A percentile compares a stretch with the other conserved stretches of the same genome.
Evolutionary conservation across 169 alveolate species (phyloP).

Genomic region (Eimeria maxima): DNA sequence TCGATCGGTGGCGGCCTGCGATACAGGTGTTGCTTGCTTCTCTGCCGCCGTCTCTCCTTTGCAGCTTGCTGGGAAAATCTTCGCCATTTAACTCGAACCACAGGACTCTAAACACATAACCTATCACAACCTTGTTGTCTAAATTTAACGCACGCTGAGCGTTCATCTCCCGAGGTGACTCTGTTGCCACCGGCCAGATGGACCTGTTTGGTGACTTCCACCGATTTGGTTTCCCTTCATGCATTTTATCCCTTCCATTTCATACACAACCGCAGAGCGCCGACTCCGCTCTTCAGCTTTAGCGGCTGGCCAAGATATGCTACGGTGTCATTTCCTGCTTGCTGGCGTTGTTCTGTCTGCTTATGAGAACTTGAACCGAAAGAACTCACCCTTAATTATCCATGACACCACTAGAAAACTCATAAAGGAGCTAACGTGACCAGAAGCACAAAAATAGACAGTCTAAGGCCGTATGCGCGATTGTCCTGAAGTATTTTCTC

Average conservation of each 20-base stretch:
- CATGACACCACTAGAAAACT: not conserved
- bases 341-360: not conserved
- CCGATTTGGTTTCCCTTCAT: not conserved
- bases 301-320: not conserved
- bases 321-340: not conserved
- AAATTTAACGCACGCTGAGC: not conserved
- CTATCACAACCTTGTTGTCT: not conserved
- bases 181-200: not conserved
- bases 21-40: not conserved
- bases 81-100: not conserved
- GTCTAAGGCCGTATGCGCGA: not conserved
- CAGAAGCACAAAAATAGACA: not conserved
- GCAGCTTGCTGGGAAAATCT: not conserved
- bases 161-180: slow-evolving; percentile 33
- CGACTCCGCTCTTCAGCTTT: not conserved
- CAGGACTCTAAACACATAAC: not conserved
- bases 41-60: not conserved
- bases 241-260: not conserved
- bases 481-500: not conserved
- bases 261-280: not conserved
- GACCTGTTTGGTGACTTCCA: not conserved
- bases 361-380: not conserved
- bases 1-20: slow-evolving; percentile 43
- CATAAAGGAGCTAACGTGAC: not conserved
- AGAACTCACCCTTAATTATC: no score